A percentile compares a stretch with the other conserved stretches of the same genome.
These are phyloP conservation scores for Bathelium albidoporum DNA, from an alignment of 495 filamentous ascomycete genomes.

Conservation along the genomic window DNA sequence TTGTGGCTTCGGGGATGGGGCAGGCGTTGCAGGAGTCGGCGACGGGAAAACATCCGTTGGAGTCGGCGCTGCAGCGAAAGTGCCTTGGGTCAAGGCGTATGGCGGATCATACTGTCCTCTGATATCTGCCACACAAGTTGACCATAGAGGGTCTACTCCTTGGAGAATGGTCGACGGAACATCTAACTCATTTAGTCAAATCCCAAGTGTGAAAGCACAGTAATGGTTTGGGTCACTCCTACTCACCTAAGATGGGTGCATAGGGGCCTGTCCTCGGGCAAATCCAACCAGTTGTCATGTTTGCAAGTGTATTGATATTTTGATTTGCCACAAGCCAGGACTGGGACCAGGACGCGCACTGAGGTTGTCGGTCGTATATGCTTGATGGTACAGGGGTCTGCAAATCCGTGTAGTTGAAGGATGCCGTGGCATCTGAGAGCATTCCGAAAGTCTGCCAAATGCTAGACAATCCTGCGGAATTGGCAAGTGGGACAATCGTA, in stretches of 20 bases:
- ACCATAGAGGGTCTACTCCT: background rate
- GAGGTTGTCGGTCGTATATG: constrained; percentile 6
- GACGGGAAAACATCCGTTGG: background rate
- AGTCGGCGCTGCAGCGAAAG: background rate
- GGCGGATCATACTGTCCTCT: background rate
- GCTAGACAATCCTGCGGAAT: background rate
- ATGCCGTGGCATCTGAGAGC: background rate
- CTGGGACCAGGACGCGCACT: background rate
- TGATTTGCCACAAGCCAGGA: background rate
- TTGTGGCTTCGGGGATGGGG: background rate
- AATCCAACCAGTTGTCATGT: background rate
- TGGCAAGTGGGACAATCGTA: constrained; percentile 1
- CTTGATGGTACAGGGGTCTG: constrained; percentile 1
- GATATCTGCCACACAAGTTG: background rate
- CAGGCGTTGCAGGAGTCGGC: background rate
- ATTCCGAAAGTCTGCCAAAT: background rate
- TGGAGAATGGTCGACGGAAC: background rate
- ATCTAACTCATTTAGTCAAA: background rate
- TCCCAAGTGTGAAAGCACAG: background rate
- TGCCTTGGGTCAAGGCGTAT: background rate
- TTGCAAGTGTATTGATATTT: background rate
- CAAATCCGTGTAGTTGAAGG: constrained; percentile 9
- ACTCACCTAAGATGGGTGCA: constrained; percentile 15
- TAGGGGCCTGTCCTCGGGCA: constrained; percentile 9
- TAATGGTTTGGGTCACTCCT: background rate